Conservation (phyloP, 75 land plant species). For the Cunninghamia lanceolata region DNA sequence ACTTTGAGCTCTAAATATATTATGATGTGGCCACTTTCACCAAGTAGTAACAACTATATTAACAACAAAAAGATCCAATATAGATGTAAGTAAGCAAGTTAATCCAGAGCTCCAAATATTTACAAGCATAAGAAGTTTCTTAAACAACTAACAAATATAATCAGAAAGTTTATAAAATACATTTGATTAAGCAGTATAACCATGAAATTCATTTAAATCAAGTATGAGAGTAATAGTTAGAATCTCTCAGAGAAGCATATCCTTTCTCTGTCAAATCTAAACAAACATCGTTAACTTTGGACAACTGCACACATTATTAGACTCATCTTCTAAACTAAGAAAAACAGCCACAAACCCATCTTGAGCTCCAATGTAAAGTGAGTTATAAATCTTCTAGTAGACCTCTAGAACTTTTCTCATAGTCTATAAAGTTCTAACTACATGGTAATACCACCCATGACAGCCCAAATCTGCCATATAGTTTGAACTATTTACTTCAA, state of each 20-base stretch:
- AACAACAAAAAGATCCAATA: no score
- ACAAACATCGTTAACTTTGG: slow-evolving; percentile 85
- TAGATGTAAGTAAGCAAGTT: background rate
- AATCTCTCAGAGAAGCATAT: background rate
- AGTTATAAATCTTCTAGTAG: slow-evolving; percentile 98
- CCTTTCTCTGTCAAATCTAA: slow-evolving; percentile 5
- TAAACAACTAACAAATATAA: background rate
- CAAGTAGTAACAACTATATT: no score
- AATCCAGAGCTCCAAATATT: background rate
- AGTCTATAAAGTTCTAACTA: no score
- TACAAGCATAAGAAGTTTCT: background rate
- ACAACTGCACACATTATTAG: slow-evolving; percentile 61
- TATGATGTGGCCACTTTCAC: no score
- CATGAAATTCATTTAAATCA: background rate
- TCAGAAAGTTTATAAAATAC: background rate
- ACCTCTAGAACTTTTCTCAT: slow-evolving; percentile 97
- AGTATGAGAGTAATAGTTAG: background rate
- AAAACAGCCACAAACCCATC: slow-evolving; percentile 92
- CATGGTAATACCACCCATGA: no score
- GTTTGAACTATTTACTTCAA: no score
- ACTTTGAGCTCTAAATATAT: no score
- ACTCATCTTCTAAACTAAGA: slow-evolving; percentile 79
- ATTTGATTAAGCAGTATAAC: background rate
- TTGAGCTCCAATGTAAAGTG: slow-evolving; percentile 90
- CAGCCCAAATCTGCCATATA: no score